phyloP scores from a whole-genome alignment of 2,329 filamentous ascomycete genomes.

The Hymenoscyphus occultus region DNA sequence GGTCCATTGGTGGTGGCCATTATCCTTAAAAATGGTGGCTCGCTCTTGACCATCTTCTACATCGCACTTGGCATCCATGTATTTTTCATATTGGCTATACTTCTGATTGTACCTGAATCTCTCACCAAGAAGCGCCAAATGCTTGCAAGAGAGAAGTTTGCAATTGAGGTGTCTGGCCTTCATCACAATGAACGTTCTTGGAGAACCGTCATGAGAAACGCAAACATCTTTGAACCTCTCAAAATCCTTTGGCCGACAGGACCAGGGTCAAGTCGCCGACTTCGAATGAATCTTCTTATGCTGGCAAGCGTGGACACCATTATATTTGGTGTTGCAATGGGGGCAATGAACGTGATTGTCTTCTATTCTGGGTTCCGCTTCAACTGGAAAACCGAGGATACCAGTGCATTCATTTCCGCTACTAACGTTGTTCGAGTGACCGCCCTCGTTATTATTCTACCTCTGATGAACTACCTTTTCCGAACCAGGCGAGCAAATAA shows the following conservation, averaged over 20 bases:
- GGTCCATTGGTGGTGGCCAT: slow-evolving; percentile 81
- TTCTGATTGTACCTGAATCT: slow-evolving; percentile 78
- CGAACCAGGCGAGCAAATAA: slow-evolving; percentile 43
- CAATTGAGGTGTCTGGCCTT: slow-evolving; percentile 41
- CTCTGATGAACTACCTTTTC: slow-evolving; percentile 72
- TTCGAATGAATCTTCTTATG: slow-evolving; percentile 79
- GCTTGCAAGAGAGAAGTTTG: slow-evolving; percentile 66
- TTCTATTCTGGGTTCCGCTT: slow-evolving; percentile 82
- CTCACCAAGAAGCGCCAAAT: slow-evolving; percentile 70
- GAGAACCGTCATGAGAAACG: slow-evolving; percentile 41
- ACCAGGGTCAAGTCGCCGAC: slow-evolving; percentile 52
- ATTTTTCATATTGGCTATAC: slow-evolving; percentile 69
- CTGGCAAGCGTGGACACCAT: slow-evolving; percentile 79
- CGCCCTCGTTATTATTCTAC: slow-evolving; percentile 71
- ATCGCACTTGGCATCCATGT: slow-evolving; percentile 69
- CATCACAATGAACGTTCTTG: slow-evolving; percentile 18
- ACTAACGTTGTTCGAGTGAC: slow-evolving; percentile 73
- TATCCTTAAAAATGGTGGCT: slow-evolving; percentile 72
- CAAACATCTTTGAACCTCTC: slow-evolving; percentile 74
- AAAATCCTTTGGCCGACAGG: slow-evolving; percentile 74
- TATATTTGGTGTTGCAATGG: slow-evolving; percentile 78
- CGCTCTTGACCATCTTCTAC: slow-evolving; percentile 81
- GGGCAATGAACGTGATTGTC: slow-evolving; percentile 74
- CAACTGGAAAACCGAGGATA: slow-evolving; percentile 77
- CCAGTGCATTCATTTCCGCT: slow-evolving; percentile 76